Conservation (phyloP, 164 flowering plant species). For the Annona squamosa region DNA sequence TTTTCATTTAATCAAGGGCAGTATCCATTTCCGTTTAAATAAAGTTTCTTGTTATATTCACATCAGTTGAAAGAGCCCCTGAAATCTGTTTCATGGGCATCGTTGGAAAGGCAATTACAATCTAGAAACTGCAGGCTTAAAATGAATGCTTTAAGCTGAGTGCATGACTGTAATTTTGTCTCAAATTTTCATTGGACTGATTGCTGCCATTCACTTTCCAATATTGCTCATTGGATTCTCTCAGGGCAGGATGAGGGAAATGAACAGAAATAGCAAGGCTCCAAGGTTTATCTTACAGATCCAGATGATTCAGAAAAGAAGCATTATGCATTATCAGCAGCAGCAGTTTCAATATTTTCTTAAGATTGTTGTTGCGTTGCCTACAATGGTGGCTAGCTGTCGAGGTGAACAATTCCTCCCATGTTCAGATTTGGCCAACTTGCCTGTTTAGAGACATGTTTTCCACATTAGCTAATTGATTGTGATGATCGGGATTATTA, state of each 20-base stretch:
- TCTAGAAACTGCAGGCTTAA: background rate
- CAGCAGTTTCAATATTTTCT: constrained; percentile 74
- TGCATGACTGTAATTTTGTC: background rate
- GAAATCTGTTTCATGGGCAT: background rate
- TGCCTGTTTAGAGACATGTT: too few species aligned
- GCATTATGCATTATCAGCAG: constrained; percentile 94
- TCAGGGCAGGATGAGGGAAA: constrained; percentile 80
- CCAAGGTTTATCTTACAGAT: constrained; percentile 53
- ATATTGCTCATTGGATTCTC: background rate
- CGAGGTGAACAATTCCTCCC: constrained; percentile 43
- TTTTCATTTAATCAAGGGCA: background rate
- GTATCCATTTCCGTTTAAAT: background rate
- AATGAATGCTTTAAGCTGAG: background rate
- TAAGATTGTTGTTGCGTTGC: constrained; percentile 88
- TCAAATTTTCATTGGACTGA: background rate
- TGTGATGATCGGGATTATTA: too few species aligned
- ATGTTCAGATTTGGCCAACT: too few species aligned
- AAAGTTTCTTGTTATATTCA: background rate
- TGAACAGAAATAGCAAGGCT: constrained; percentile 51
- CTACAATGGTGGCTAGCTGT: constrained; percentile 90
- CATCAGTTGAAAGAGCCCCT: background rate
- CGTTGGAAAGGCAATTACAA: background rate
- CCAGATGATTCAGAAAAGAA: constrained; percentile 75
- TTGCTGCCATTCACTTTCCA: background rate
- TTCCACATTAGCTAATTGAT: too few species aligned